Conservation (phyloP, 305 asterid genomes). For the Ruellia speciosa region DNA sequence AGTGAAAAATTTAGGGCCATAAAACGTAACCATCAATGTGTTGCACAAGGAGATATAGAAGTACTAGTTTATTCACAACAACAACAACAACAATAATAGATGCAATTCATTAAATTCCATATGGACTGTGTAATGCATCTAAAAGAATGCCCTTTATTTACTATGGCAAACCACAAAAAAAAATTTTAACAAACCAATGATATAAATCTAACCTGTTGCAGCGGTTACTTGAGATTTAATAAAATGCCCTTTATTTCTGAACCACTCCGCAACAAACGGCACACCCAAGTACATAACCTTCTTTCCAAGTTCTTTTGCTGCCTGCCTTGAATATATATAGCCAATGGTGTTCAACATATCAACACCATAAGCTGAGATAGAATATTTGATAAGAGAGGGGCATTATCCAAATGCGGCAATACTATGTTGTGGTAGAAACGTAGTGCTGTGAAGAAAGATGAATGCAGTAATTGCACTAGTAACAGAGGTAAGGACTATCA, state of each 20-base stretch:
- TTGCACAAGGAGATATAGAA: too few relatives aligned
- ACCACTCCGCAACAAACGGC: slow-evolving; percentile 98
- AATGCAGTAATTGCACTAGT: background rate
- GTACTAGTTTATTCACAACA: too few relatives aligned
- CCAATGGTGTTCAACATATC: slow-evolving; percentile 98
- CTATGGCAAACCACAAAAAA: too few relatives aligned
- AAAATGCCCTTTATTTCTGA: slow-evolving; percentile 92
- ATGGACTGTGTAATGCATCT: too few relatives aligned
- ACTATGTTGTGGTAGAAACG: background rate
- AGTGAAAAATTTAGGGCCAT: too few relatives aligned
- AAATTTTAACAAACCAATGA: background rate
- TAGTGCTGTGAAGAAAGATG: background rate
- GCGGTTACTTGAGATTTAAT: slow-evolving; percentile 98
- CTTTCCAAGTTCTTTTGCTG: slow-evolving; percentile 98
- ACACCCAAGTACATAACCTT: slow-evolving; percentile 88
- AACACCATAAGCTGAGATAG: slow-evolving; percentile 82
- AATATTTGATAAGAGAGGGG: slow-evolving; percentile 22
- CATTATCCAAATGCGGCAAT: slow-evolving; percentile 3
- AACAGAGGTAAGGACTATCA: background rate
- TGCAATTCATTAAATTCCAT: too few relatives aligned
- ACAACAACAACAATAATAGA: too few relatives aligned
- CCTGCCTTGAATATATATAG: slow-evolving; percentile 87
- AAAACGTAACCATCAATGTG: too few relatives aligned
- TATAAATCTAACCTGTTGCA: slow-evolving; percentile 70
- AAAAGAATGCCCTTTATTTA: too few relatives aligned